Base-by-base conservation (phyloP, 2,329 filamentous ascomycete species). In the Pleurostoma richardsiae region DNA sequence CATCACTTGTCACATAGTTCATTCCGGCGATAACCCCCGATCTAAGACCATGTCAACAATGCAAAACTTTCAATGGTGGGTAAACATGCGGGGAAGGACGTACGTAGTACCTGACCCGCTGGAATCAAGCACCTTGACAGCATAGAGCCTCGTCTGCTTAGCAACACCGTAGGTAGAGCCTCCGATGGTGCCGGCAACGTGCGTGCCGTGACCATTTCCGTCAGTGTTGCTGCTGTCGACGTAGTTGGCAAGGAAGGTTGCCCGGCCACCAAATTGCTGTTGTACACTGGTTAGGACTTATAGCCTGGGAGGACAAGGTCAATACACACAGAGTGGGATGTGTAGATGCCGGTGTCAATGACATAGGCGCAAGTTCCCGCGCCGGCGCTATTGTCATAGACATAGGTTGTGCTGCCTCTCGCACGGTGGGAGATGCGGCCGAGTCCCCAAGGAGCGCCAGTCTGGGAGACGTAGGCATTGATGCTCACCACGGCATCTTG, bases 291-390 rank as follows among this genome's bases (percentile, higher is more conserved):
- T 36, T 36, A 36, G 33, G n/a, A 2, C 33, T 36, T 8, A 36
- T 36, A 36, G 8, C 2, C 33, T 36, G n/a, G 8, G 33, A 36
- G 8, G 33, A 36, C n/a, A 36, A n/a, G 8, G 33, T n/a, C 33
- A n/a, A 8, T 8, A 36, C 33, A 8, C n/a, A 36, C 54, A 10
- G 41, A 27, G 54, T 75, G 71, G 4, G 55, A 36, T n/a, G 59
- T 63, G 40, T 58, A 57, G 43, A 74, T 67, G 39, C 72, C 72
- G 4, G 67, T 72, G 56, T 75, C 72, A 43, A 75, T 59, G 27
- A 75, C 52, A 52, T 73, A 75, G 30, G 65, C 59, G 46, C 64
- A 71, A 8, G 50, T 54, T 26, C 49, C 54, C 5, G 41, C 30
- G 30, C 60, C 62, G n/a, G 56, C 54, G 1, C 49, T 51, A 19